Base-by-base conservation (phyloP, 805 yeast species). In the Saccharomycopsis babjevae region DNA sequence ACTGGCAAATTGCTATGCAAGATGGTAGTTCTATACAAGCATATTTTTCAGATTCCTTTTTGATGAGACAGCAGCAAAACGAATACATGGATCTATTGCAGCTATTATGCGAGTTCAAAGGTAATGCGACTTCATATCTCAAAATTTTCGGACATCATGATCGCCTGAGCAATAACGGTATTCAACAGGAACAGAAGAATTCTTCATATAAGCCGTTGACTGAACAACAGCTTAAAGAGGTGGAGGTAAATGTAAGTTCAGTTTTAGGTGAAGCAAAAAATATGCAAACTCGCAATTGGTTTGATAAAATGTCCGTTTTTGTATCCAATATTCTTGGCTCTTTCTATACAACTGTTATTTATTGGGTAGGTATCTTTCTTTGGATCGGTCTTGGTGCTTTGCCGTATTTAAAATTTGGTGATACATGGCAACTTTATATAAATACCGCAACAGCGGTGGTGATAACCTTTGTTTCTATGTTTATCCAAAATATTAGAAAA, bases 1-100 rank as follows among this genome's bases (percentile, higher is more conserved):
- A 66, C 54, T 75, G 78, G 78, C 77, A 75, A 65, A 74, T 75
- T 43, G 72, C 72, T 2, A 74, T 75, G 75, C 76, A 75, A 63
- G 77, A 75, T 66, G 76, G 76, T 20, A 75, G 73, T 60, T 73
- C 77, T 0, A 71, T 75, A 57, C 77, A 74, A 64, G 65, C 73
- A 57, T 75, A 75, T 62, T 61, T 73, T 32, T 75, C 77, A 74
- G 77, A 75, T 62, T 74, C 77, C 1, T 63, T 75, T n/a, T 62
- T 75, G 58, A 74, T 72, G 74, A 69, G 78, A 66, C 77, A 75
- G 59, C 77, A 75, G 59, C 57, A 67, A 42, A 70, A 68, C 64
- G 73, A 63, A 64, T 65, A 60, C 62, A 70, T 60, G 59, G 71
- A 22, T 66, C 69, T 67, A 68, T 68, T 64, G 65, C 70, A 57